A percentile compares a stretch with the other conserved stretches of the same genome.
These are phyloP conservation scores for Articulospora tetracladia DNA, from an alignment of 495 filamentous ascomycete species.

Conservation along the genomic window DNA sequence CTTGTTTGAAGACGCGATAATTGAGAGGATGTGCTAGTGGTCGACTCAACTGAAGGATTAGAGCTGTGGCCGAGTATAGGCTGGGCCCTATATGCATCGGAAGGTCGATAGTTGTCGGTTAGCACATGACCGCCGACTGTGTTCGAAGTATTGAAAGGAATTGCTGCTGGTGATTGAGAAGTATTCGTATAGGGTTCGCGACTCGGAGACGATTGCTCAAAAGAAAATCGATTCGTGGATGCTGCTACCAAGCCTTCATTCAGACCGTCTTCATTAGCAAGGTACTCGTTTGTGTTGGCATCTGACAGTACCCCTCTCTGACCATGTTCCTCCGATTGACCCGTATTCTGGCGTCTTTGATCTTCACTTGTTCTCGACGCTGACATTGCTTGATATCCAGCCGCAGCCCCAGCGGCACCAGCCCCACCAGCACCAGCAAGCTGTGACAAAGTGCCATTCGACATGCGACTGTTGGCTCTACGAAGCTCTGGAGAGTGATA, in stretches of 20 bases:
- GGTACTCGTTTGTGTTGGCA: conserved; percentile 38
- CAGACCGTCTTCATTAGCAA: conserved; percentile 46
- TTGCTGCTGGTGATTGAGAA: conserved; percentile 12
- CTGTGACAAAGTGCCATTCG: conserved; percentile 73
- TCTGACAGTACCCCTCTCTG: conserved; percentile 44
- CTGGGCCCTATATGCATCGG: conserved; percentile 12
- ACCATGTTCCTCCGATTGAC: conserved; percentile 28
- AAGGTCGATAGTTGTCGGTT: neutral
- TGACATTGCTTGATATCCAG: conserved; percentile 28
- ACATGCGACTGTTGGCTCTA: conserved; percentile 75
- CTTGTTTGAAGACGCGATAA: conserved; percentile 37
- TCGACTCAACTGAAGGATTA: conserved; percentile 17
- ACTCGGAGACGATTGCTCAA: conserved; percentile 20
- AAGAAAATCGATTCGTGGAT: conserved; percentile 17
- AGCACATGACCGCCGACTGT: neutral
- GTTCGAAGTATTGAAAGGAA: conserved; percentile 10
- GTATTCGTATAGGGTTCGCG: conserved; percentile 5
- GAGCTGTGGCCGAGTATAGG: conserved; percentile 9
- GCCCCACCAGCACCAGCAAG: conserved; percentile 60
- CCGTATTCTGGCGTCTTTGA: conserved; percentile 23
- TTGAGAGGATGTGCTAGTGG: conserved; percentile 17
- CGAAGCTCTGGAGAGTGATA: conserved; percentile 71
- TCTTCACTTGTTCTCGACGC: conserved; percentile 30
- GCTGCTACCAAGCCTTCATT: conserved; percentile 40
- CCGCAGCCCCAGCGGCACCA: too few relatives aligned